A percentile compares a stretch with the other conserved stretches of the same genome.
Conservation (phyloP, 768 basidiomycete species). For the Pleurotus giganteus region DNA sequence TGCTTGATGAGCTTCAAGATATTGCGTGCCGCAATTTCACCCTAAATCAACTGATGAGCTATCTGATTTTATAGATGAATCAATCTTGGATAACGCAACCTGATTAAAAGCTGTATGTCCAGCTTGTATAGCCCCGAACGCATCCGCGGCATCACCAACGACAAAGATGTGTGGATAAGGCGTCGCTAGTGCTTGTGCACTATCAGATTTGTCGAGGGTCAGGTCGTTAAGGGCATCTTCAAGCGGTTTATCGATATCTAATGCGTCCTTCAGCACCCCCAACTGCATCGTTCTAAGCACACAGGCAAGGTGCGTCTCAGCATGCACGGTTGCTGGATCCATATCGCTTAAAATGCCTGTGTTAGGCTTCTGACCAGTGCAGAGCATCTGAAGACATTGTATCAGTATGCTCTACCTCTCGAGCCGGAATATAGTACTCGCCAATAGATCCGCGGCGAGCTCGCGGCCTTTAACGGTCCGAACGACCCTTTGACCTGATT, state of each 20-base stretch:
- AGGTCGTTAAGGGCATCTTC: conserved; percentile 20
- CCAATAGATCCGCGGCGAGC: conserved; percentile 52
- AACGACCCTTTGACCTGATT: conserved; percentile 31
- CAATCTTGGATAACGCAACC: conserved; percentile 19
- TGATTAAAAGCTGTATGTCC: conserved; percentile 57
- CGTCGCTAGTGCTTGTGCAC: conserved; percentile 15
- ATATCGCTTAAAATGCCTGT: conserved; percentile 42
- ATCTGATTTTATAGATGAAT: too few relatives aligned
- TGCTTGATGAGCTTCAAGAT: conserved; percentile 42
- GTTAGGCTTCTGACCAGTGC: conserved; percentile 62
- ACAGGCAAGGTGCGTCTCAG: conserved; percentile 35
- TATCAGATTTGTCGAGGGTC: conserved; percentile 16
- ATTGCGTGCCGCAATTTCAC: conserved; percentile 54
- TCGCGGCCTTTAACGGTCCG: conserved; percentile 48
- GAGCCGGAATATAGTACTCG: conserved; percentile 23
- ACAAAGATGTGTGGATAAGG: conserved; percentile 58
- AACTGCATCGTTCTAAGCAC: conserved; percentile 56
- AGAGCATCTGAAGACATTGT: conserved; percentile 40
- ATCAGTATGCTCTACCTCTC: background rate
- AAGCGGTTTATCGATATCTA: conserved; percentile 8
- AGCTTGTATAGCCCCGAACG: conserved; percentile 61
- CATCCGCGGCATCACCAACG: conserved; percentile 62
- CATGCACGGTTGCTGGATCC: conserved; percentile 39
- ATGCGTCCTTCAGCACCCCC: conserved; percentile 18
- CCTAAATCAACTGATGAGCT: conserved; percentile 26